phyloP scores from a whole-genome alignment of 2,329 filamentous ascomycete genomes.

The Fusarium sp. region DNA sequence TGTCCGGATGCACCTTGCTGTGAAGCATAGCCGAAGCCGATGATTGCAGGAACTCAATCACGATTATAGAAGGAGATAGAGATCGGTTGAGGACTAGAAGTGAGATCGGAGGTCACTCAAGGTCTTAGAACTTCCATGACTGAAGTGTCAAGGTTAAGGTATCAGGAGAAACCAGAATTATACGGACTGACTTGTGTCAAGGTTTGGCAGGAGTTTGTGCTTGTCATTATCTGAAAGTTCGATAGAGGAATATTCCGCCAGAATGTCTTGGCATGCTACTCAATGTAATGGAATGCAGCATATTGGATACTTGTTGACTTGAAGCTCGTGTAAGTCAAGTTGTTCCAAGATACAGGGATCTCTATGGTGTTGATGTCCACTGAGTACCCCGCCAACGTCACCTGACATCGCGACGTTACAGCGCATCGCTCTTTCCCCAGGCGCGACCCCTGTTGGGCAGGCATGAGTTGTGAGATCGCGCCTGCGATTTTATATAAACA shows the following conservation, averaged over 20 bases:
- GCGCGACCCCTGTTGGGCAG: slow-evolving; percentile 17
- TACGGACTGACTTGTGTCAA: background rate
- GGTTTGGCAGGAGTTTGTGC: background rate
- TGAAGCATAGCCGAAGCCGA: background rate
- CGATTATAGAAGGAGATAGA: background rate
- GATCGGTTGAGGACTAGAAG: background rate
- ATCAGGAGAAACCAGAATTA: too few species aligned
- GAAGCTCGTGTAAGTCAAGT: slow-evolving; percentile 16
- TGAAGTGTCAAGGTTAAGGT: background rate
- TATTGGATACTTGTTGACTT: background rate
- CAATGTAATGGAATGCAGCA: background rate
- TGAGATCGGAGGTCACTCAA: background rate
- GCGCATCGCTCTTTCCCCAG: slow-evolving; percentile 24
- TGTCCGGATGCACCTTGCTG: background rate
- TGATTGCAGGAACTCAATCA: background rate
- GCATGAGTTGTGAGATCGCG: slow-evolving; percentile 8
- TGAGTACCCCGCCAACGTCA: slow-evolving; percentile 35
- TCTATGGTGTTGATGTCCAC: slow-evolving; percentile 7
- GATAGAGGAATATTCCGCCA: background rate
- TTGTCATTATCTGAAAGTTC: background rate
- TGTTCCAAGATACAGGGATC: slow-evolving; percentile 3
- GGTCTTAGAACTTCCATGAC: background rate
- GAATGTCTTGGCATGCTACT: background rate
- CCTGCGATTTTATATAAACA: slow-evolving; percentile 12
- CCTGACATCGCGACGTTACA: slow-evolving; percentile 45